phyloP scores from a whole-genome alignment of 345 rosid species.

The Stellera chamaejasme region DNA sequence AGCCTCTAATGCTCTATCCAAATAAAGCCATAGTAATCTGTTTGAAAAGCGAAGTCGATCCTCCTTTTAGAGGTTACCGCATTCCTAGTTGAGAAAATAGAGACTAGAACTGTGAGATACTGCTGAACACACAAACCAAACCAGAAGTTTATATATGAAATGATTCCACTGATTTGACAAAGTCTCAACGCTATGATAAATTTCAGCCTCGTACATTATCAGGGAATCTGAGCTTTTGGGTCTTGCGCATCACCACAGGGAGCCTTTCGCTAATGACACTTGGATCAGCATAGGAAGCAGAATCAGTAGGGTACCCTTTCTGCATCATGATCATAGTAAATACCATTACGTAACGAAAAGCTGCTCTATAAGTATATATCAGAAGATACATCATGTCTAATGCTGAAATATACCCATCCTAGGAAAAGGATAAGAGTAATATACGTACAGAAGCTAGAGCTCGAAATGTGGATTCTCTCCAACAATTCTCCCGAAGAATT shows the following conservation, averaged over 20 bases:
- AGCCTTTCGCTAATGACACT: constrained; percentile 80
- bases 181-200: background rate
- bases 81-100: no score
- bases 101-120: no score
- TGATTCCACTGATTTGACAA: no score
- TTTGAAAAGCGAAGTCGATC: no score
- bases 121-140: no score
- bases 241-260: constrained; percentile 60
- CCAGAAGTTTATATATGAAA: no score
- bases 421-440: constrained; percentile 4
- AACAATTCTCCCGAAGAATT: constrained; percentile 81
- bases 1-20: no score
- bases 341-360: background rate
- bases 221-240: constrained; percentile 61
- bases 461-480: constrained; percentile 84
- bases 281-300: constrained; percentile 80
- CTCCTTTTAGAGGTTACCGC: no score
- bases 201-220: constrained; percentile 24
- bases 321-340: constrained; percentile 34
- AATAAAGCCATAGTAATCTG: no score
- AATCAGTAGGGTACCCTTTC: constrained; percentile 80
- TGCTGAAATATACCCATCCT: background rate
- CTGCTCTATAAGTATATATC: background rate
- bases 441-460: constrained; percentile 67
- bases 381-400: background rate